Base-by-base conservation (phyloP, 352 stramenopile genomes). In the Pythium brassicae region DNA sequence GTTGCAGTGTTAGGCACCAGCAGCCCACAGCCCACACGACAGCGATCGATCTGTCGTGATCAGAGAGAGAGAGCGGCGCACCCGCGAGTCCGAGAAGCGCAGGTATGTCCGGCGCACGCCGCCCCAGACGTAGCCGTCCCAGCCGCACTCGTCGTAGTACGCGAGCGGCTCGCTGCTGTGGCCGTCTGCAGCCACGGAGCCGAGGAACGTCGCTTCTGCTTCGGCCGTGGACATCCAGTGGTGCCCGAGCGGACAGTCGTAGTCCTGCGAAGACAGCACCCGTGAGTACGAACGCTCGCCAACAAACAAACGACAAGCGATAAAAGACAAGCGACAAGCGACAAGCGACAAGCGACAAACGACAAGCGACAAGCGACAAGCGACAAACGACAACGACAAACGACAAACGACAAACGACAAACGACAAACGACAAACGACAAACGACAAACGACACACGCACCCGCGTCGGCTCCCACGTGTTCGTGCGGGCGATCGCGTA, bases 81-180 rank as follows among this genome's bases (percentile, higher is more conserved):
- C 67, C 54, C 53, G 54, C 17, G 87, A 97, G 64, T 97, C 90
- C 3, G 83, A 74, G 47, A 97, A 94, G 29, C 87, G 78, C 64
- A 97, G 96, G 48, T 88, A 76, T 32, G 63, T 65, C 27, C 90
- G 70, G 19, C n/a, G 46, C 29, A 63, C 57, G 34, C 79, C 74
- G 46, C 85, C 79, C 78, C 82, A 97, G 15, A 63, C 53, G 54
- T 83, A 95, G 15, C 73, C 87, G 4, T 66, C 42, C 90, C 90
- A 97, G 22, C 86, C 90, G 58, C 90, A 97, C 56, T 96, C 68
- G 26, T 76, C 68, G 50, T 78, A 94, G 68, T 97, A 97, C 43
- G 78, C 83, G 23, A 77, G 60, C 34, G 66, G 66, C 43, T 85
- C 73, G 14, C 39, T 57, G 1, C 20, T 51, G 32, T 75, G 52